Evolutionary conservation across 345 rosid genomes (phyloP).

Genomic region (Cochlearia excelsa): DNA sequence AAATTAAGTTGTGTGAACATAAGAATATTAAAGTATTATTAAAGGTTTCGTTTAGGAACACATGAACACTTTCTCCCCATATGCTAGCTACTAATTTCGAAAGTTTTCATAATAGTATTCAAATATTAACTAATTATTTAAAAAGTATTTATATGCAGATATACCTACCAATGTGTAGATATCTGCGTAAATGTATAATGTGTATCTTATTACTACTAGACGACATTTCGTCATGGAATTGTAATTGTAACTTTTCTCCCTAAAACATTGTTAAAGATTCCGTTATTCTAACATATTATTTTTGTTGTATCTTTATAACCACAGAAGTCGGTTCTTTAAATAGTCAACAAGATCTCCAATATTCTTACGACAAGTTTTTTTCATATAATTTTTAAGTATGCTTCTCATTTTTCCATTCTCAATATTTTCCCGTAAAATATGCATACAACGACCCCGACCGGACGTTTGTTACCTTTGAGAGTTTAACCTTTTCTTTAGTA

Average conservation of each 20-base stretch:
- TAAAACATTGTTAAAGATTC: slow-evolving; percentile 10
- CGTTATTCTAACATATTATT: slow-evolving; percentile 22
- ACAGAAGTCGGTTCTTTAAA: slow-evolving; percentile 25
- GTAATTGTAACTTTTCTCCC: slow-evolving; percentile 17
- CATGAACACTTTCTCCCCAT: no score
- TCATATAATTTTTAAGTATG: no score
- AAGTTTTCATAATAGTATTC: neutral
- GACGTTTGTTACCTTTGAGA: no score
- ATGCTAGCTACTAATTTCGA: slow-evolving; percentile 8
- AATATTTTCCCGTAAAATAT: neutral
- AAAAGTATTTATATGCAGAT: slow-evolving; percentile 17
- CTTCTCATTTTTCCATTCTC: neutral
- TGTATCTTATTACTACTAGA: slow-evolving; percentile 18
- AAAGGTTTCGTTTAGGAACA: no score
- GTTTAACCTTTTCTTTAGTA: no score
- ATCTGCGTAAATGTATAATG: slow-evolving; percentile 14
- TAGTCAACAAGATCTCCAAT: slow-evolving; percentile 20
- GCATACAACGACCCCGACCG: no score
- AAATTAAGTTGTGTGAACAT: no score
- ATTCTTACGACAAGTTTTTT: slow-evolving; percentile 21
- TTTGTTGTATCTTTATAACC: slow-evolving; percentile 16
- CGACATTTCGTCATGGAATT: slow-evolving; percentile 11
- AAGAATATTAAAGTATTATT: no score
- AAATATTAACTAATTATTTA: neutral
- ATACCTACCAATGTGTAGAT: slow-evolving; percentile 21